These are phyloP conservation scores for Crithidia fasciculata DNA, from an alignment of 208 protist species.

Conservation along the genomic window DNA sequence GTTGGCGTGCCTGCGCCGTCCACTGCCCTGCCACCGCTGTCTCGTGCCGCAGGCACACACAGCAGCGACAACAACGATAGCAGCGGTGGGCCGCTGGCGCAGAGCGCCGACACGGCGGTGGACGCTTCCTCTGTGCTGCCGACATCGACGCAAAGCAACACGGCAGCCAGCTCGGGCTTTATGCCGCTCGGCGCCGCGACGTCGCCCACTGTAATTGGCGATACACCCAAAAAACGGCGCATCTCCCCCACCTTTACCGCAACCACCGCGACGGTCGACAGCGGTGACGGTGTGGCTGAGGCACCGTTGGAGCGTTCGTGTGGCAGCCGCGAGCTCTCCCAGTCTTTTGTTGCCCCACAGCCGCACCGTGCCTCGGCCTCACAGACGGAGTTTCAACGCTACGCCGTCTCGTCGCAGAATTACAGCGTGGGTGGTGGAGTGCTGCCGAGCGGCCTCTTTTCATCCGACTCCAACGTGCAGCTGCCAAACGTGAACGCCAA, in stretches of 20 bases:
- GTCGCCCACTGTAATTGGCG: not conserved
- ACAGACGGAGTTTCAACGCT: conserved; percentile 16
- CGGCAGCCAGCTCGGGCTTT: not conserved
- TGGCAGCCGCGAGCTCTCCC: conserved; percentile 25
- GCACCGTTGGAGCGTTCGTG: conserved; percentile 2
- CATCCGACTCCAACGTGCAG: not conserved
- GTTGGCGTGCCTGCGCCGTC: not conserved
- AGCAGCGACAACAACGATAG: too few relatives aligned
- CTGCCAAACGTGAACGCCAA: too few relatives aligned
- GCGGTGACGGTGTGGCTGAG: conserved; percentile 1
- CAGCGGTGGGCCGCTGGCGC: too few relatives aligned
- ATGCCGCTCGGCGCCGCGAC: not conserved
- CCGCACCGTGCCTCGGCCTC: not conserved
- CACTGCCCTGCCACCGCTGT: conserved; percentile 7
- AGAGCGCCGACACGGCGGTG: not conserved
- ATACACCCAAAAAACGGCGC: conserved; percentile 11
- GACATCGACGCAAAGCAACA: not conserved
- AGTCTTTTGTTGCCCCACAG: conserved; percentile 10
- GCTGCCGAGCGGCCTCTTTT: not conserved
- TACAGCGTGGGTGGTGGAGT: not conserved
- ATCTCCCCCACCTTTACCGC: conserved; percentile 1
- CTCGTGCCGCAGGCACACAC: not conserved
- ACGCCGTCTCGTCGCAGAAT: conserved; percentile 11
- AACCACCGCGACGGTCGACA: not conserved
- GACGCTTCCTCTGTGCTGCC: not conserved